These are phyloP conservation scores for Coemansia sp. DNA, from an alignment of 192 early-diverging fungal species.

Conservation along the genomic window DNA sequence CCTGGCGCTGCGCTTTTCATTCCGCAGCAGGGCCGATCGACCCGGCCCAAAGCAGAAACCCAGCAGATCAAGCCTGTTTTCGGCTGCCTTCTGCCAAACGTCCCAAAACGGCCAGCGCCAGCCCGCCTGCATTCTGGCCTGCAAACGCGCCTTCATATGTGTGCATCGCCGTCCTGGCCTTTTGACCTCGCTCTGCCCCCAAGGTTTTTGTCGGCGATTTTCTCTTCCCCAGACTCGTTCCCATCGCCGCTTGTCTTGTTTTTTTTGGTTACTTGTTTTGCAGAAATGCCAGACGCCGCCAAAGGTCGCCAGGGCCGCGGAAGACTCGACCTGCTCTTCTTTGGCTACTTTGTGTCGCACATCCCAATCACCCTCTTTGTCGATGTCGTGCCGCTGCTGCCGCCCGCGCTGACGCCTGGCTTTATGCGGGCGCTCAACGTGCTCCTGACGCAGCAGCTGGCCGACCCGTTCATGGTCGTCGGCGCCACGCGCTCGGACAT, in stretches of 20 bases:
- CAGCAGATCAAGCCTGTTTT: background rate
- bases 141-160: background rate
- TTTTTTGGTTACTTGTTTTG: background rate
- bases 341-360: constrained; percentile 67
- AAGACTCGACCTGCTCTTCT: constrained; percentile 59
- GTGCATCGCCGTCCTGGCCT: background rate
- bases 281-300: constrained; percentile 1
- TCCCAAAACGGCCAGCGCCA: background rate
- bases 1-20: background rate
- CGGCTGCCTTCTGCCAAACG: background rate
- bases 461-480: constrained; percentile 64
- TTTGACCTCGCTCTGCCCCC: too few relatives aligned
- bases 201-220: background rate
- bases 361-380: constrained; percentile 66
- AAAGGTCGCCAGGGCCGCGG: constrained; percentile 24
- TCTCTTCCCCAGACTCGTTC: background rate
- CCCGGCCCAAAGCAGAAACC: constrained; percentile 1
- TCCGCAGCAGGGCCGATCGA: background rate
- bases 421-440: constrained; percentile 32
- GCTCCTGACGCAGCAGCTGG: constrained; percentile 53
- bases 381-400: constrained; percentile 59
- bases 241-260: background rate
- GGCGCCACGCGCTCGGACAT: constrained; percentile 27
- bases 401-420: constrained; percentile 29
- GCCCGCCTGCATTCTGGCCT: background rate